Base-by-base conservation (phyloP, 305 asterid species). In the Fraxinus paxiana region DNA sequence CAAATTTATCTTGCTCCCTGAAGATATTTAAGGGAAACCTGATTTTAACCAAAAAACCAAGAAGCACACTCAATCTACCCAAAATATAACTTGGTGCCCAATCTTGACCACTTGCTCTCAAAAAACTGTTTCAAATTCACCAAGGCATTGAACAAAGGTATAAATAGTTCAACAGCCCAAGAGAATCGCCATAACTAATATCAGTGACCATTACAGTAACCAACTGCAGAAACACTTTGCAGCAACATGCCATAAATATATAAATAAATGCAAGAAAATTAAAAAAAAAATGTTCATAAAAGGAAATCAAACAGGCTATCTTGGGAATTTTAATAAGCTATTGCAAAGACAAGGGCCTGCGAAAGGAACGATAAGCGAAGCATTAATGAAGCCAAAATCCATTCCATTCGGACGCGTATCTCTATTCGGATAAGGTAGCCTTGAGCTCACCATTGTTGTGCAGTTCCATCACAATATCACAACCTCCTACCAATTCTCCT, bases 401-500 rank as follows among this genome's bases (percentile, higher is more conserved):
- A 3, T 20, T 63, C 69, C 17, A 63, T 24, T n/a, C 34, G 2
- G 70, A 15, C 1, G 9, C 1, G 51, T 48, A 28, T 12, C 37
- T 34, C 85, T 89, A 94, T 85, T 90, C 97, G 0, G 97, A 86
- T 72, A 96, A 82, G 59, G 94, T 88, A 33, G 80, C 86, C 87
- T 91, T 92, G 74, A 96, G 86, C 82, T 96, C 99, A 1, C 98
- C 97, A 76, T 22, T 86, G 34, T 73, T 83, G 31, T 61, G 89
- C 83, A 96, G 77, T 88, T 92, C 99, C 92, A 94, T 71, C 79
- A 96, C 88, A n/a, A 96, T 94, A 85, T 94, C 99, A 80, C 98
- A 96, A 2, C 99, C 99, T 82, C 99, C 99, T 35, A 94, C 83
- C 87, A 96, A 78, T 87, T 96, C 99, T 0, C 98, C 98, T 80